These are phyloP conservation scores for Emericellopsis atlantica DNA, from an alignment of 2,329 filamentous ascomycete genomes.

Conservation along the genomic window DNA sequence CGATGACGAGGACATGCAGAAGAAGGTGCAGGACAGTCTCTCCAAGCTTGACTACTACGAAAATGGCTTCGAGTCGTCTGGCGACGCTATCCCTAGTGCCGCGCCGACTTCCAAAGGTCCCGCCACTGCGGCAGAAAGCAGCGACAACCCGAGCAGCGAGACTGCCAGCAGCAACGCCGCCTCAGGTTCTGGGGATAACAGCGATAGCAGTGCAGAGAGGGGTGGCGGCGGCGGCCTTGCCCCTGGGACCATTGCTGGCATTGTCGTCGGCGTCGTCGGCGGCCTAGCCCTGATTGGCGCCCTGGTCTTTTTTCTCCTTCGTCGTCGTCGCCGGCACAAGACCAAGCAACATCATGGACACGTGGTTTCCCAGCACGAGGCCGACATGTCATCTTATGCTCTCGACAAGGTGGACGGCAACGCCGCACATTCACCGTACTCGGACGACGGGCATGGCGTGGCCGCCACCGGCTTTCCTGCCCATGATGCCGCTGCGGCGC, in stretches of 20 bases:
- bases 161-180: background rate
- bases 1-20: too few species aligned
- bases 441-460: conserved; percentile 21
- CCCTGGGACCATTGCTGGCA: conserved; percentile 31
- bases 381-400: conserved; percentile 21
- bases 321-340: conserved; percentile 12
- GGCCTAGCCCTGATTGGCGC: conserved; percentile 24
- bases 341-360: conserved; percentile 9
- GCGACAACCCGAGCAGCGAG: background rate
- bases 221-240: conserved; percentile 16
- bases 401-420: conserved; percentile 28
- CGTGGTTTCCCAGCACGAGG: conserved; percentile 4
- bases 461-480: too few species aligned
- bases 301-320: conserved; percentile 29
- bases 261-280: conserved; percentile 25
- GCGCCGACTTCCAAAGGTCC: too few species aligned
- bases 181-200: background rate
- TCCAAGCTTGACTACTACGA: too few species aligned
- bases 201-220: background rate
- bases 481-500: too few species aligned
- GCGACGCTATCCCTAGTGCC: too few species aligned
- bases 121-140: background rate
- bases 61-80: too few species aligned
- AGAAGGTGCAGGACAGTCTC: too few species aligned
- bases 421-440: conserved; percentile 28